Percentiles rank a stretch among this genome's conserved stretches.
Evolutionary conservation across 148 eudicot species (phyloP).

Genomic region (Nyssa sinensis): DNA sequence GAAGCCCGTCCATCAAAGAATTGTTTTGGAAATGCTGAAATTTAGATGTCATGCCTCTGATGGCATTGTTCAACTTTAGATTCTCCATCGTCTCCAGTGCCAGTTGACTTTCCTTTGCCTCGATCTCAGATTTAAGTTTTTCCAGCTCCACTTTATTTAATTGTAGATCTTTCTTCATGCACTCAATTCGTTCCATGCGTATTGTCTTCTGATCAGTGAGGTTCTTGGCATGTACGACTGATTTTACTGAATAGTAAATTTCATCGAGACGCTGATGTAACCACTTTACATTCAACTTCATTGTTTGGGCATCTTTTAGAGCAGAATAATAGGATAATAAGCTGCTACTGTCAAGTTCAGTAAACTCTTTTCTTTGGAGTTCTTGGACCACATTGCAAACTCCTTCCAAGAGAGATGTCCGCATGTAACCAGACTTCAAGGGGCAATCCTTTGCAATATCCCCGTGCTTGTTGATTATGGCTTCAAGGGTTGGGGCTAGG

Average conservation of each 20-base stretch:
- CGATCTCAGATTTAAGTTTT: not conserved
- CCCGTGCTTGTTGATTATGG: conserved; percentile 1
- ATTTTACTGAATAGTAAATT: not conserved
- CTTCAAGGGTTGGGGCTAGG: not conserved
- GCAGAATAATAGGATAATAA: not conserved
- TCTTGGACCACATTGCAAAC: not conserved
- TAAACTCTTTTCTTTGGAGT: not conserved
- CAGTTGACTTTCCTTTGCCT: not conserved
- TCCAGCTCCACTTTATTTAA: no score
- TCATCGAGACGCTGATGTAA: not conserved
- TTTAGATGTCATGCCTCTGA: not conserved
- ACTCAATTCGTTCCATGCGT: not conserved
- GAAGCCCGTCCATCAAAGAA: not conserved
- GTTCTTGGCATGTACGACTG: not conserved
- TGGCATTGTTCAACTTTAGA: not conserved
- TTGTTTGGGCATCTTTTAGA: not conserved
- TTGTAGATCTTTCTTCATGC: not conserved
- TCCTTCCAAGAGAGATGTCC: not conserved
- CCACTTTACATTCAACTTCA: not conserved
- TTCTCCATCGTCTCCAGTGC: not conserved
- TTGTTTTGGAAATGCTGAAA: not conserved
- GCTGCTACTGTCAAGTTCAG: not conserved
- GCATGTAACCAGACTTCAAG: not conserved
- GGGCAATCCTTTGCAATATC: not conserved
- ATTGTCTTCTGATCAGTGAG: not conserved